Conservation (phyloP, 176 grass and related monocot species). For the Carex scoparia region DNA sequence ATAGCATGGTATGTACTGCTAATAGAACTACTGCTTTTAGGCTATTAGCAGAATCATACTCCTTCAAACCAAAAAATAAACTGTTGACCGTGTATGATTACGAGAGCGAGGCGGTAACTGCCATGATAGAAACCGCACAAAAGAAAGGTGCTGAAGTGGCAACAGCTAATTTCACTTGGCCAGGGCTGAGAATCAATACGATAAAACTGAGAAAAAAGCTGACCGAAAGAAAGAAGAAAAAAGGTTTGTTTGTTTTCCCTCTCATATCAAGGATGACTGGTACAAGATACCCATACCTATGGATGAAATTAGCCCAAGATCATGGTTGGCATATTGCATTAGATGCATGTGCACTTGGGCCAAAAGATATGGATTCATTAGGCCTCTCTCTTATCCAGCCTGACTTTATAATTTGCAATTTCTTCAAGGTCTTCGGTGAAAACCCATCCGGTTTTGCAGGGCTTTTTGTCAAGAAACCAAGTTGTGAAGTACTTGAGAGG, state of each 20-base stretch:
- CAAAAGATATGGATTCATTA: slow-evolving; percentile 80
- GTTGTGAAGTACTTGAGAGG: slow-evolving; percentile 51
- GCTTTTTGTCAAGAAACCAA: slow-evolving; percentile 65
- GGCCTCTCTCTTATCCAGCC: slow-evolving; percentile 79
- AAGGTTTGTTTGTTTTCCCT: slow-evolving; percentile 80
- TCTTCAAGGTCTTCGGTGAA: slow-evolving; percentile 91
- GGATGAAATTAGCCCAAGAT: slow-evolving; percentile 75
- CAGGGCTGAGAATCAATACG: slow-evolving; percentile 63
- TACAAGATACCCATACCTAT: slow-evolving; percentile 74
- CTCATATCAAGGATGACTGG: slow-evolving; percentile 70
- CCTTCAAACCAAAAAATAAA: slow-evolving; percentile 44
- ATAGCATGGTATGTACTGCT: slow-evolving; percentile 82
- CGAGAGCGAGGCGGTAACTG: slow-evolving; percentile 62
- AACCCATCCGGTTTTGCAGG: slow-evolving; percentile 82
- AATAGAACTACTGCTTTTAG: slow-evolving; percentile 84
- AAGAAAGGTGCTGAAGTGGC: slow-evolving; percentile 54
- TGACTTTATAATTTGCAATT: slow-evolving; percentile 92
- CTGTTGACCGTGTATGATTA: slow-evolving; percentile 74
- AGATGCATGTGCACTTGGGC: slow-evolving; percentile 74
- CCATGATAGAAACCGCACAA: slow-evolving; percentile 50
- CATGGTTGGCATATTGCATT: slow-evolving; percentile 80
- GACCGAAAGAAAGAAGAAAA: background rate
- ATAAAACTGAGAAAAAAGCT: slow-evolving; percentile 54
- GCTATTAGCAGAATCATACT: slow-evolving; percentile 77
- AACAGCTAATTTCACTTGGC: slow-evolving; percentile 73